Percentiles rank a stretch among this genome's conserved stretches.
These are phyloP conservation scores for Myrica gale DNA, from an alignment of 306 rosid genomes.

Conservation along the genomic window DNA sequence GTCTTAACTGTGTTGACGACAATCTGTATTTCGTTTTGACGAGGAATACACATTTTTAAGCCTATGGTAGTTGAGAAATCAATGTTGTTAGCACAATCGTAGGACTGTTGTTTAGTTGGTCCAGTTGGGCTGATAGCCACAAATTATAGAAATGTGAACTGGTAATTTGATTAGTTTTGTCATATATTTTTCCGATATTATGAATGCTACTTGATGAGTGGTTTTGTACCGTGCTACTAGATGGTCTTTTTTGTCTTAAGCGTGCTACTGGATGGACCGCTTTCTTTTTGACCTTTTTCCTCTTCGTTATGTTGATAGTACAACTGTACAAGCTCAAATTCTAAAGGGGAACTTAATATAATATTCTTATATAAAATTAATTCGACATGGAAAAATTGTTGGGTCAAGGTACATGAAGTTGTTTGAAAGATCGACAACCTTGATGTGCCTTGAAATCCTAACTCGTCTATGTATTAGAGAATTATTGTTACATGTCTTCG, in stretches of 20 bases:
- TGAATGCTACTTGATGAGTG: not conserved
- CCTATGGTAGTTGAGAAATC: not conserved
- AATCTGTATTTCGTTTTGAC: not conserved
- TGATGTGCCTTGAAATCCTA: not conserved
- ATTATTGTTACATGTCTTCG: not conserved
- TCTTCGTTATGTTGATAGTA: not conserved
- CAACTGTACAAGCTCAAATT: not conserved
- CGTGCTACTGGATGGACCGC: too few relatives aligned
- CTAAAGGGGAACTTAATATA: not conserved
- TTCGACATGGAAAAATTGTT: not conserved
- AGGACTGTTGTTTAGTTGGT: not conserved
- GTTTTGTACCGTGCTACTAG: not conserved
- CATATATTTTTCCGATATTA: not conserved
- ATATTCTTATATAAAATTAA: not conserved
- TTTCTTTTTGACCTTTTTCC: not conserved
- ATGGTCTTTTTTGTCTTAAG: too few relatives aligned
- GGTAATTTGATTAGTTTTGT: not conserved
- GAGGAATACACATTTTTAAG: not conserved
- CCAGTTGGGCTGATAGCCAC: not conserved
- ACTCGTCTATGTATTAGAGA: not conserved
- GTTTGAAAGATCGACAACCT: not conserved
- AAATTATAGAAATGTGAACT: not conserved
- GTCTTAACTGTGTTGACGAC: not conserved
- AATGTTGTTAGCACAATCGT: not conserved
- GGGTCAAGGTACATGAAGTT: not conserved